Percentiles rank a stretch among this genome's conserved stretches.
phyloP scores from a whole-genome alignment of 2,329 filamentous ascomycete genomes.

The Ophiostoma populinum region DNA sequence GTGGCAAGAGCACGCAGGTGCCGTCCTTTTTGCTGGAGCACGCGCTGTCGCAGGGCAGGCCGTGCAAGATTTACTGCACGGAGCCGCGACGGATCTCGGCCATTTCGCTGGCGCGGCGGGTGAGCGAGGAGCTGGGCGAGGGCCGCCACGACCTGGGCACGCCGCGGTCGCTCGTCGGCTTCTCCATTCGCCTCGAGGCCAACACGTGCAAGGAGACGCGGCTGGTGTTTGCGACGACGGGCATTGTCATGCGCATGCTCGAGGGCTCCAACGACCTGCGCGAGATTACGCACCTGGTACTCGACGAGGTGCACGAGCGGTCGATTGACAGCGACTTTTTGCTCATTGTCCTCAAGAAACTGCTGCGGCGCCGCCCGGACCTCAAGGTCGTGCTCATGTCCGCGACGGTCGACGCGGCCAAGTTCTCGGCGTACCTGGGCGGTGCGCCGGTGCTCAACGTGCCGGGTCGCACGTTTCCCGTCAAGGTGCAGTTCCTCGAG shows the following conservation, averaged over 20 bases:
- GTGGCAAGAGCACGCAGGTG: conserved; percentile 95
- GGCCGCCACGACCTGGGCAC: conserved; percentile 68
- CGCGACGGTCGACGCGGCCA: conserved; percentile 82
- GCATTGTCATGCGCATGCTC: conserved; percentile 96
- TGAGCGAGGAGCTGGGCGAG: conserved; percentile 90
- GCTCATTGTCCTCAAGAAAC: conserved; percentile 73
- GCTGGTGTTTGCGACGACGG: conserved; percentile 73
- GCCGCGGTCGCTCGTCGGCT: conserved; percentile 69
- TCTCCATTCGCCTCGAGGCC: conserved; percentile 83
- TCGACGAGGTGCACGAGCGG: conserved; percentile 96
- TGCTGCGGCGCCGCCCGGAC: conserved; percentile 60
- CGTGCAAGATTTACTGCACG: conserved; percentile 88
- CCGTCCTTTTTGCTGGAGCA: conserved; percentile 86
- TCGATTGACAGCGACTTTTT: conserved; percentile 95
- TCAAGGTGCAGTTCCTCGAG: conserved; percentile 74
- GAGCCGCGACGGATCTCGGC: conserved; percentile 92
- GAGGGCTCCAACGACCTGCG: conserved; percentile 73
- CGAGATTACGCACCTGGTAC: conserved; percentile 81
- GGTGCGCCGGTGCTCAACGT: conserved; percentile 78
- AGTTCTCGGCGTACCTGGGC: conserved; percentile 76
- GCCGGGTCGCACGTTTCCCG: conserved; percentile 84
- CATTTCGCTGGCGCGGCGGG: conserved; percentile 79
- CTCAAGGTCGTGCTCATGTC: conserved; percentile 95
- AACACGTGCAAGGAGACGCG: conserved; percentile 69
- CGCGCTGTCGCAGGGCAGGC: conserved; percentile 59